These are phyloP conservation scores for Coemansia sp. DNA, from an alignment of 192 early-diverging fungal species.

Conservation along the genomic window DNA sequence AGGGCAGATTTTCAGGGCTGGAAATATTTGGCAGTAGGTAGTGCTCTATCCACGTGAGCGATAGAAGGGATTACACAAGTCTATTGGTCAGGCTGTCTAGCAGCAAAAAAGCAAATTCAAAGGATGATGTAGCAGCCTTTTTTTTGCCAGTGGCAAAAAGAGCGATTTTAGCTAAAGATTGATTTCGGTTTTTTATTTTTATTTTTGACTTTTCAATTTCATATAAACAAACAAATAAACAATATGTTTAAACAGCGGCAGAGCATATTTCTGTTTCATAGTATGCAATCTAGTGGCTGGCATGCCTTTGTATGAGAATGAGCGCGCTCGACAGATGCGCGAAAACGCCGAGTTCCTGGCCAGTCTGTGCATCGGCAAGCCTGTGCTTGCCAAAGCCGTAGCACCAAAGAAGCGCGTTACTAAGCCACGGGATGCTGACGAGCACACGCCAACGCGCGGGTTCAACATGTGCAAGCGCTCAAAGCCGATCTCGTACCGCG, in stretches of 20 bases:
- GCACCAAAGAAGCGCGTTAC: constrained; percentile 5
- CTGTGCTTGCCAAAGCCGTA: not conserved
- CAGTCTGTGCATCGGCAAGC: constrained; percentile 22
- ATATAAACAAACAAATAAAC: not conserved
- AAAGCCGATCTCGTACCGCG: constrained; percentile 24
- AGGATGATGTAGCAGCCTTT: too few relatives aligned
- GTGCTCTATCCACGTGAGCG: too few relatives aligned
- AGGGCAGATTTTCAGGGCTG: too few relatives aligned
- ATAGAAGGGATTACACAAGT: too few relatives aligned
- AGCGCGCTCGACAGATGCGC: constrained; percentile 36
- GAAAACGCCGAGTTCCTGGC: constrained; percentile 41
- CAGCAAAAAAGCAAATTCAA: too few relatives aligned
- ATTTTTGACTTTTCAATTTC: not conserved
- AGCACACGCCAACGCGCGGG: constrained; percentile 20
- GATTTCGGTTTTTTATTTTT: not conserved
- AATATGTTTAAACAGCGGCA: not conserved
- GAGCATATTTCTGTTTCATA: too few relatives aligned
- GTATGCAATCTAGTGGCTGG: not conserved
- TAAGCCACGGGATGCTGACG: constrained; percentile 9
- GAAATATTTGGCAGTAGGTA: too few relatives aligned
- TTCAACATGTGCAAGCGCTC: constrained; percentile 16
- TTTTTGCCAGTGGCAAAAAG: too few relatives aligned
- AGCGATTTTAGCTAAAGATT: too few relatives aligned
- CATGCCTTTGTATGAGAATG: constrained; percentile 31
- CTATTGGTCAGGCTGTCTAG: too few relatives aligned